phyloP scores from a whole-genome alignment of 805 yeast species.

The Candida sonorensis region DNA sequence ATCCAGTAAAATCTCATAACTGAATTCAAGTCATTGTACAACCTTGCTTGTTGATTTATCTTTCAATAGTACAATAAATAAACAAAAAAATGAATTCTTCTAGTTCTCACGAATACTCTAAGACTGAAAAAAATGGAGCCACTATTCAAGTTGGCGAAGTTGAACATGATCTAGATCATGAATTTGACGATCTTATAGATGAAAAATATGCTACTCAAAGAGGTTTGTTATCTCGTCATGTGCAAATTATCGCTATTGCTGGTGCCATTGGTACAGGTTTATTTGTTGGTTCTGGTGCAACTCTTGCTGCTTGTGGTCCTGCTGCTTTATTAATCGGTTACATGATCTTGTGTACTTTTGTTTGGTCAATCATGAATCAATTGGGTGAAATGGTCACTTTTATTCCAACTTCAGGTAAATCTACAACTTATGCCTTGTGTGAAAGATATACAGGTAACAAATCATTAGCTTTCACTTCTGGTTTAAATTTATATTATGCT shows the following conservation, averaged over 20 bases:
- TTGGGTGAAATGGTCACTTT: slow-evolving; percentile 66
- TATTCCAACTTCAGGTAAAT: slow-evolving; percentile 56
- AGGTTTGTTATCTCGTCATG: slow-evolving; percentile 38
- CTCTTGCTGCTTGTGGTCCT: slow-evolving; percentile 27
- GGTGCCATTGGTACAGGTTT: slow-evolving; percentile 64
- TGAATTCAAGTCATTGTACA: too few relatives aligned
- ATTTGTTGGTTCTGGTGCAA: slow-evolving; percentile 40
- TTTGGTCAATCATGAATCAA: slow-evolving; percentile 58
- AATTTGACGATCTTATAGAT: not conserved
- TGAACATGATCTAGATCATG: not conserved
- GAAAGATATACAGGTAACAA: slow-evolving; percentile 34
- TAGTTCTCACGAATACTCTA: slow-evolving; percentile 1
- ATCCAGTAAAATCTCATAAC: too few relatives aligned
- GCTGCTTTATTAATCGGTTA: slow-evolving; percentile 53
- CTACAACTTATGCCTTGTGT: slow-evolving; percentile 47
- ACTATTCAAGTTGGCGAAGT: slow-evolving; percentile 5
- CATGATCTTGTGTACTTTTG: slow-evolving; percentile 52
- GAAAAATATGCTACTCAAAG: slow-evolving; percentile 25
- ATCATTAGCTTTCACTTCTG: slow-evolving; percentile 55
- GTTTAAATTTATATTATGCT: slow-evolving; percentile 40
- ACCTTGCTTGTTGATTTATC: too few relatives aligned
- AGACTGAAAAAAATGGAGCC: not conserved
- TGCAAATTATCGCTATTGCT: slow-evolving; percentile 64
- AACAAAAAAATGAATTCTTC: slow-evolving; percentile 1
- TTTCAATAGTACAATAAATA: too few relatives aligned